Evolutionary conservation across 176 grass and related monocot genomes (phyloP).

Genomic region (Luzula sylvatica): DNA sequence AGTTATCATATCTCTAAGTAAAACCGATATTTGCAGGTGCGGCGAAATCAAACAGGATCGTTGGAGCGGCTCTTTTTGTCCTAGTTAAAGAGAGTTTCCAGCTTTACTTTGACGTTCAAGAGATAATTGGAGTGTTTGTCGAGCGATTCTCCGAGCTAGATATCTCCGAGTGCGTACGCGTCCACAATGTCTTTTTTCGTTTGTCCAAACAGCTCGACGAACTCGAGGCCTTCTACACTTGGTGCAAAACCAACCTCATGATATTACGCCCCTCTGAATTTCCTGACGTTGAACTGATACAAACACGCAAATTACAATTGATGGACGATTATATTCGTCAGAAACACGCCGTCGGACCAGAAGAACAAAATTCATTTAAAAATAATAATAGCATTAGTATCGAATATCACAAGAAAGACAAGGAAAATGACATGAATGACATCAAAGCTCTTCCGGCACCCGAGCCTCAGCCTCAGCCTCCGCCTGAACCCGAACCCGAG

Average conservation of each 20-base stretch:
- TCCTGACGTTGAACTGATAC: conserved; percentile 59
- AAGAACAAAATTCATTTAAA: conserved; percentile 3
- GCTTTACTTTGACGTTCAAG: conserved; percentile 57
- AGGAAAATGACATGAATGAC: conserved; percentile 28
- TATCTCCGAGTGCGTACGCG: conserved; percentile 37
- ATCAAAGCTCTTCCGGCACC: conserved; percentile 48
- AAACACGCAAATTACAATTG: conserved; percentile 61
- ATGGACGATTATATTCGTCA: conserved; percentile 87
- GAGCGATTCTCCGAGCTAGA: conserved; percentile 62
- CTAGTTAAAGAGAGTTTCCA: conserved; percentile 87
- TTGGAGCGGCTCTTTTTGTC: conserved; percentile 47
- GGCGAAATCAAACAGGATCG: conserved; percentile 57
- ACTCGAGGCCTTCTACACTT: conserved; percentile 47
- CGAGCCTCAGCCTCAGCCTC: background rate
- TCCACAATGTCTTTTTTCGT: conserved; percentile 37
- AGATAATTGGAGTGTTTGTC: conserved; percentile 44
- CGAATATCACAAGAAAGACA: background rate
- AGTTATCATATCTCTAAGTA: no score
- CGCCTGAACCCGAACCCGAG: conserved; percentile 1
- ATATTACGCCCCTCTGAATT: conserved; percentile 60
- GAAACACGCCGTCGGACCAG: conserved; percentile 5
- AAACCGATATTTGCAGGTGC: conserved; percentile 25
- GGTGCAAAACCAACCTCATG: conserved; percentile 40
- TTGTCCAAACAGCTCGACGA: conserved; percentile 64
- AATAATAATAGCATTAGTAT: conserved; percentile 7